Evolutionary conservation across 2,329 filamentous ascomycete genomes (phyloP).

Genomic region (Penicillium vulpinum): DNA sequence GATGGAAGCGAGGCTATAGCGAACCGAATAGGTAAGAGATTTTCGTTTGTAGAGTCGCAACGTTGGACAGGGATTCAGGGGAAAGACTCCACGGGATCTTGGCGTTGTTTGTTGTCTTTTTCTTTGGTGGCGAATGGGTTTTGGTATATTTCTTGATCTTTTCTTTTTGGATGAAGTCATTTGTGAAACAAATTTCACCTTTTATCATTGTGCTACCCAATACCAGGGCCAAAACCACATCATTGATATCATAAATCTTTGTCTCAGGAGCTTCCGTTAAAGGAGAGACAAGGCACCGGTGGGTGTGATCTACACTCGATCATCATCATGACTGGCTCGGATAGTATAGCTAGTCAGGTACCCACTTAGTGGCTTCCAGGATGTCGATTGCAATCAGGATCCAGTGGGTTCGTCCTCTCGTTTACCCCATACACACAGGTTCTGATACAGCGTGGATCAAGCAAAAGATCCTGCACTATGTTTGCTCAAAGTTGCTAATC

Average conservation of each 20-base stretch:
- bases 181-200: neutral
- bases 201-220: neutral
- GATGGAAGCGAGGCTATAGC: neutral
- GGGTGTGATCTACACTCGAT: constrained; percentile 9
- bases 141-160: neutral
- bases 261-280: neutral
- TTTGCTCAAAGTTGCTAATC: neutral
- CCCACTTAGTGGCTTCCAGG: constrained; percentile 4
- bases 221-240: neutral
- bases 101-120: neutral
- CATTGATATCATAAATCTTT: neutral
- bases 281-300: neutral
- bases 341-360: neutral
- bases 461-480: neutral
- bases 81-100: constrained; percentile 5
- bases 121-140: neutral
- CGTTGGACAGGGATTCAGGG: constrained; percentile 6
- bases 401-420: neutral
- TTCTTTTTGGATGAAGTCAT: neutral
- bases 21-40: constrained; percentile 5
- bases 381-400: constrained; percentile 10
- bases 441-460: neutral
- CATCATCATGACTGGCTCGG: constrained; percentile 1
- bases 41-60: neutral
- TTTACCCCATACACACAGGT: constrained; percentile 8